Evolutionary conservation across 2,329 filamentous ascomycete species (phyloP), one percentile per base, ranked within the genome.

Genomic region (Kalaharituber pfeilii): DNA sequence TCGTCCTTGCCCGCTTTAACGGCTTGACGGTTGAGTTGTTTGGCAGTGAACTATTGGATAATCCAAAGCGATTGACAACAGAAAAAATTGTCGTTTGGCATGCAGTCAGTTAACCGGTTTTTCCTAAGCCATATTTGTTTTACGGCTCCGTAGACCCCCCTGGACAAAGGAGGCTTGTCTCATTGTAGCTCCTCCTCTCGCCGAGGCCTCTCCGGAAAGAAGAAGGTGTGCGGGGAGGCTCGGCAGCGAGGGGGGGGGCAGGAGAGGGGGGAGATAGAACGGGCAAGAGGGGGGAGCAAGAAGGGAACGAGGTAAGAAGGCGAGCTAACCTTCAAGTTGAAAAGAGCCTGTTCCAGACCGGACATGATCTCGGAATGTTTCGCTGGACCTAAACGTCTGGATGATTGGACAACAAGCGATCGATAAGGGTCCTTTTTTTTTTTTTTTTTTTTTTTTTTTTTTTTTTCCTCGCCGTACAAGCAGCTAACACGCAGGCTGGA

Each of bases 1-100:
- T 80, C 76, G 65, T 78, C 76, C 64, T 79, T 79, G 55, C 72
- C 73, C 26, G 77, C 76, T 66, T 79, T 79, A 50, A 73, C 72
- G 18, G 77, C 74, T 70, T 80, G 76, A 59, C 77, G 69, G 64
- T 78, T 79, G 53, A 80, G 72, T 68, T 78, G 75, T 66, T 79
- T 80, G 51, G 76, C 73, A 29, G 77, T 80, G 69, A 80, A 78
- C 76, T 77, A 62, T 28, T 18, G 25, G 45, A 33, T n/a, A 27
- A 33, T 20, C 11, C n/a, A 7, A 27, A 22, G 36, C 44, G 5
- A 47, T 33, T 30, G 20, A 45, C 27, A 39, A 39, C 33, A 13
- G 5, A 3, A 8, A 39, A 27, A 62, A 69, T 55, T 67, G 65
- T 56, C 54, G 49, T 42, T 28, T 28, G n/a, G 15, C 39, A 27